phyloP scores from a whole-genome alignment of 495 filamentous ascomycete species.

The Penicillium nucicola region DNA sequence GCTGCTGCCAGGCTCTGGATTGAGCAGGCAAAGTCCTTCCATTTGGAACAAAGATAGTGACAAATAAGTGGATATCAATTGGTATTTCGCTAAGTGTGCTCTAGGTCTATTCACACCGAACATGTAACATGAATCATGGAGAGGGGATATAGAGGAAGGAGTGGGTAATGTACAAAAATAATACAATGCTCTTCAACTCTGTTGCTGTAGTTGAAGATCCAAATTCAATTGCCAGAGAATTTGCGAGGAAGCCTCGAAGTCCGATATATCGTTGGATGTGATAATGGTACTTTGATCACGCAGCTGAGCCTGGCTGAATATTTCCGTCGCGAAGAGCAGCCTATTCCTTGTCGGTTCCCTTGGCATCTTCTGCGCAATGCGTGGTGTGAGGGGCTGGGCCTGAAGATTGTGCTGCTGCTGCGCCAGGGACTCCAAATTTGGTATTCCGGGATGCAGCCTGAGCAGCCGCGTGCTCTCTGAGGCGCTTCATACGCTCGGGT shows the following conservation, averaged over 20 bases:
- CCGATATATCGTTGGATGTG: background rate
- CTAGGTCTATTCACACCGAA: conserved; percentile 4
- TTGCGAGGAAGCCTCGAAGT: background rate
- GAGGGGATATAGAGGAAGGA: conserved; percentile 18
- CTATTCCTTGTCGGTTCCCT: background rate
- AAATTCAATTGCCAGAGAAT: conserved; percentile 12
- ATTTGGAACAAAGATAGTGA: background rate
- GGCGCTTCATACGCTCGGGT: conserved; percentile 38
- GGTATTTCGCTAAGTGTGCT: conserved; percentile 1
- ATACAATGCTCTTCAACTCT: conserved; percentile 4
- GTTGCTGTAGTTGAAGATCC: conserved; percentile 1
- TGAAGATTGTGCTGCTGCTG: conserved; percentile 9
- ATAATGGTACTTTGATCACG: background rate
- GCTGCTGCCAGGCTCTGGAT: conserved; percentile 41
- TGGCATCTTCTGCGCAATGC: conserved; percentile 4
- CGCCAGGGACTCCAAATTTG: conserved; percentile 8
- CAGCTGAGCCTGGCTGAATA: background rate
- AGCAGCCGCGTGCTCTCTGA: conserved; percentile 34
- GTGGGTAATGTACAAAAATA: conserved; percentile 16
- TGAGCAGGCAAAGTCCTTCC: conserved; percentile 39
- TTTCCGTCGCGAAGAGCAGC: background rate
- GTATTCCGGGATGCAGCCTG: conserved; percentile 13
- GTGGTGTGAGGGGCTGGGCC: conserved; percentile 1
- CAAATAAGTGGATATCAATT: background rate
- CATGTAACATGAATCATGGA: conserved; percentile 8